Evolutionary conservation across 805 yeast species (phyloP), one percentile per base, ranked within the genome.

Genomic region (Cyberlindnera meyerae): DNA sequence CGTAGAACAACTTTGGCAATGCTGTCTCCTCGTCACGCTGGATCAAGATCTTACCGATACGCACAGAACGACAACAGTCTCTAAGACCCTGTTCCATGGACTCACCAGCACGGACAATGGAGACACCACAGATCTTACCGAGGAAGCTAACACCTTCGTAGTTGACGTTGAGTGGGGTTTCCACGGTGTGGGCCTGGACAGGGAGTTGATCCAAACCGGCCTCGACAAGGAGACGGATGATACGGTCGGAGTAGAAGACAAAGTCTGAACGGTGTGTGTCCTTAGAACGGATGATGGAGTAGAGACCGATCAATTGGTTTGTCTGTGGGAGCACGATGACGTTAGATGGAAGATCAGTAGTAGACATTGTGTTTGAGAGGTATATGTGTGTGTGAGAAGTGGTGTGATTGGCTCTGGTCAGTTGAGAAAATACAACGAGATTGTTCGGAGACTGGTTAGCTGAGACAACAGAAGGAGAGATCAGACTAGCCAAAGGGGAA

Each of bases 1-100:
- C 96, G 61, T 89, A 93, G 64, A 82, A 93, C 37, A 93, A 67
- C 59, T 87, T 85, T 29, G 98, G 97, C 51, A 73, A 62, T 3
- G 97, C 96, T 18, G 97, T 93, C 64, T 93, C 98, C 65, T 93
- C 99, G 57, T 93, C 97, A 63, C 99, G 77, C 68, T 93, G 99
- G 51, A 93, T 93, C 57, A 93, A 70, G 50, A 93, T 90, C 69
- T 93, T 93, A 36, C 99, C 99, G 43, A 93, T 84, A 57, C 97
- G 74, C 26, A 93, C 98, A 9, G 95, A 82, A 48, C 98, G 75
- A 61, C 97, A 88, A 63, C 98, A 90, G 60, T 90, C 97, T 61
- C 99, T 78, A 47, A 93, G 70, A 24, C 97, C 98, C 71, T 87
- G 95, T 63, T 93, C 99, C 99, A 93, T 93, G 29, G 95, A 82